Base-by-base conservation (phyloP, 352 stramenopile genomes). In the Globisporangium solare region DNA sequence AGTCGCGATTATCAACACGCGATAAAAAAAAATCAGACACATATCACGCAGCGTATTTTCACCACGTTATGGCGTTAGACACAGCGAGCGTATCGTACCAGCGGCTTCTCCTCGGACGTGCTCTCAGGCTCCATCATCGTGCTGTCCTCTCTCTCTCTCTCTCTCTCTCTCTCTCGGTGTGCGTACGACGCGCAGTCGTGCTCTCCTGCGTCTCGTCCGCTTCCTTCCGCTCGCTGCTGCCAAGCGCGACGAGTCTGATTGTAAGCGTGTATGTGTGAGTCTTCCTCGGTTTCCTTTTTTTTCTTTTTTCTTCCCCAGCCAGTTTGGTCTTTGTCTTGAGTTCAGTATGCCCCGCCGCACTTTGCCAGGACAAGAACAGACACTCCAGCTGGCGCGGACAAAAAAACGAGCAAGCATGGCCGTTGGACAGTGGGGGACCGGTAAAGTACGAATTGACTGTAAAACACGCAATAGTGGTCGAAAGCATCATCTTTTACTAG, bases 41-140 rank as follows among this genome's bases (percentile, higher is more conserved):
- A 10, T 6, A 35, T 27, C 24, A 27, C 24, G 2, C 24, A 27
- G 5, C 5, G 24, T 27, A 27, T 27, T 5, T 11, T 1, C 27
- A 35, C 27, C 27, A 35, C 7, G 7, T 35, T 7, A 35, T 35
- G 42, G 20, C 20, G 15, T 18, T 47, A 14, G 11, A 27, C 2
- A 27, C 24, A 27, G 24, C 24, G 5, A 27, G 24, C 24, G 5
- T 22, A 14, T 47, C 63, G 47, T 68, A 88, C 78, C 66, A 88
- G 66, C 12, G 78, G 75, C 60, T 86, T 85, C 41, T 79, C 78
- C 60, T 86, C 78, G 10, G 71, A 70, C 43, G 83, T 65, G 50
- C 68, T 78, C 63, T 86, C 73, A 6, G 78, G 73, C 56, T 88
- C 75, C 78, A 88, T 88, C 71, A 85, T 88, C 46, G 4, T 51